These are phyloP conservation scores for Nosema bombycis DNA, from an alignment of 371 early-diverging fungal genomes.

Conservation along the genomic window DNA sequence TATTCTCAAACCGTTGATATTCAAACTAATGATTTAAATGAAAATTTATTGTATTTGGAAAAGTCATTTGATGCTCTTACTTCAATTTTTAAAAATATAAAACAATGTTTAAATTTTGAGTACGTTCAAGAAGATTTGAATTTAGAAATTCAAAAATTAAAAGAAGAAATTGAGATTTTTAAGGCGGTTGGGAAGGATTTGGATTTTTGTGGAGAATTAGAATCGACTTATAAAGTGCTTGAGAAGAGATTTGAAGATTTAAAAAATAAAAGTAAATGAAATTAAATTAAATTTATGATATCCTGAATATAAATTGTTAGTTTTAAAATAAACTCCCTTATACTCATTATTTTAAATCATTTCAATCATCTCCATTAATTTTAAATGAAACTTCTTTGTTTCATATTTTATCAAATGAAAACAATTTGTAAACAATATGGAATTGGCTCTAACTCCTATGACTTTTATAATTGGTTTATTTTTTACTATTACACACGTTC, in stretches of 20 bases:
- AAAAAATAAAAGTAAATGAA: constrained; percentile 32
- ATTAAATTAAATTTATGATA: too few species aligned
- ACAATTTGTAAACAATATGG: too few species aligned
- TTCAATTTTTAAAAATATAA: background rate
- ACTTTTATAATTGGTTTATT: too few species aligned
- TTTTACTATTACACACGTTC: too few species aligned
- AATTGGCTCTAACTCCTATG: too few species aligned
- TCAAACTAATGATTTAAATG: constrained; percentile 24
- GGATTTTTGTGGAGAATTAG: constrained; percentile 27
- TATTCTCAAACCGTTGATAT: constrained; percentile 30
- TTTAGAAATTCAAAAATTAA: constrained; percentile 17
- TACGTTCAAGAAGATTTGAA: constrained; percentile 25
- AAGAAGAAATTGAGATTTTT: constrained; percentile 28
- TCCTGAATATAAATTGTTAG: too few species aligned
- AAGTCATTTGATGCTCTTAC: constrained; percentile 26
- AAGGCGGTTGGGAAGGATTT: constrained; percentile 17
- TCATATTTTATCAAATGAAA: too few species aligned
- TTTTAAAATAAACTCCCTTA: too few species aligned
- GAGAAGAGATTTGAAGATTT: constrained; percentile 25
- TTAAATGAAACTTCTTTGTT: too few species aligned
- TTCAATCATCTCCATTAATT: too few species aligned
- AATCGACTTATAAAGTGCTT: constrained; percentile 27
- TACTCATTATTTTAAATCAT: too few species aligned
- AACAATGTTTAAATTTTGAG: constrained; percentile 6
- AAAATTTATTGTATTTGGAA: constrained; percentile 21